These are phyloP conservation scores for Linnemannia exigua DNA, from an alignment of 192 early-diverging fungal genomes.

Conservation along the genomic window DNA sequence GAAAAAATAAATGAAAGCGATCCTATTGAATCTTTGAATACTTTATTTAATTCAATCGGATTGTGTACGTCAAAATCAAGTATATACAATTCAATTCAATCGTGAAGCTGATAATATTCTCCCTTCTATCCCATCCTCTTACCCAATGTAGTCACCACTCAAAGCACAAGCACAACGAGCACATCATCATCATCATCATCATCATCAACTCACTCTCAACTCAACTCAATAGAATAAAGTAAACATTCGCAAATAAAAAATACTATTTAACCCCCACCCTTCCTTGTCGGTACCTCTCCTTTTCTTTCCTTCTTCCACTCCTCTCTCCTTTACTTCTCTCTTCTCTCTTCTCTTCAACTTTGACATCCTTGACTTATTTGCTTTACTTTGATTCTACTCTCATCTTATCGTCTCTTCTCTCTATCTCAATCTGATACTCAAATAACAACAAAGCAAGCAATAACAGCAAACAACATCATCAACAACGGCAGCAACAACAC, in stretches of 20 bases:
- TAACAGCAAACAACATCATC: neutral
- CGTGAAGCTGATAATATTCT: neutral
- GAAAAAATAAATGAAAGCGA: neutral
- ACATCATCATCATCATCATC: neutral
- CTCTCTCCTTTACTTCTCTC: neutral
- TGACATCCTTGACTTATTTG: neutral
- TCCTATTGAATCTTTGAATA: neutral
- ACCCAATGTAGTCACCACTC: neutral
- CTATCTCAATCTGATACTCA: too few species aligned
- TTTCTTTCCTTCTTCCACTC: neutral
- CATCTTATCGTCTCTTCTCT: neutral
- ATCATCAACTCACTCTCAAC: too few species aligned
- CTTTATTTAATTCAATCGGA: neutral
- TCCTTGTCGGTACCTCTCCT: neutral
- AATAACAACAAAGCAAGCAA: neutral
- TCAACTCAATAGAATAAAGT: neutral
- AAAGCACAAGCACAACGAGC: too few species aligned
- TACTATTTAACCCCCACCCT: slow-evolving; percentile 13
- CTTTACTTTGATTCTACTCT: neutral
- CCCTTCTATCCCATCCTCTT: slow-evolving; percentile 5
- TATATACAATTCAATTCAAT: slow-evolving; percentile 10
- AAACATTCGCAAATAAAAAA: neutral
- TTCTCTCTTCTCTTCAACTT: neutral
- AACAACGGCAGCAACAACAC: neutral
- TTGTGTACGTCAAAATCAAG: neutral